phyloP scores from a whole-genome alignment of 257 asterid genomes.

The Coffea canephora region DNA sequence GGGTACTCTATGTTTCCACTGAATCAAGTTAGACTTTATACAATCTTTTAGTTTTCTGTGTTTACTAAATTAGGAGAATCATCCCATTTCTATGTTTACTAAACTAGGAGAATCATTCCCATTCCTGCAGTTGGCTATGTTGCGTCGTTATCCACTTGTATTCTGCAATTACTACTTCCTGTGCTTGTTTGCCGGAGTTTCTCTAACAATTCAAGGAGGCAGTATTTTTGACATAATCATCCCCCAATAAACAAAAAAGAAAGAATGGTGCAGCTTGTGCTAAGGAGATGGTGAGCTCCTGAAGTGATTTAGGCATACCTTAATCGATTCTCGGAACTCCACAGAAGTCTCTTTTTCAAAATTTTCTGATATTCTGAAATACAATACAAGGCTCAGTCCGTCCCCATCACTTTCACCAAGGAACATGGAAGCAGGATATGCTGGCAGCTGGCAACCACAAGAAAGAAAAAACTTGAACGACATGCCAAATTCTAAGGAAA shows the following conservation, averaged over 20 bases:
- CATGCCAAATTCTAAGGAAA: conserved; percentile 11
- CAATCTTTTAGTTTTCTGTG: neutral
- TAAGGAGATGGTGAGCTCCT: neutral
- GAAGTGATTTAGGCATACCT: conserved; percentile 39
- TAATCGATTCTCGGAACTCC: conserved; percentile 49
- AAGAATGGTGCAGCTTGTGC: neutral
- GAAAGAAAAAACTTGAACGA: neutral
- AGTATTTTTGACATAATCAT: neutral
- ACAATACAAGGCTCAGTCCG: conserved; percentile 80
- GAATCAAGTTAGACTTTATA: neutral
- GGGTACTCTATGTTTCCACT: neutral
- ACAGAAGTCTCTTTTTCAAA: conserved; percentile 50
- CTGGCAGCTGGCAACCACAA: conserved; percentile 61
- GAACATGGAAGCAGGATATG: conserved; percentile 77
- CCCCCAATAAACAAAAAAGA: neutral
- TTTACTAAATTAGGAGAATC: neutral
- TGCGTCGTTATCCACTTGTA: neutral
- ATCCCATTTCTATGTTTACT: neutral
- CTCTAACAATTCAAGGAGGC: neutral
- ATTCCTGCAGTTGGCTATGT: neutral
- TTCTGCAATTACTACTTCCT: neutral
- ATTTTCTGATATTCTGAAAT: conserved; percentile 62
- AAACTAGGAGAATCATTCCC: neutral
- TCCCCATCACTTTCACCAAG: conserved; percentile 80
- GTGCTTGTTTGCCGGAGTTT: neutral